These are phyloP conservation scores for Guillardia theta DNA, from an alignment of 78 protist genomes.

Conservation along the genomic window DNA sequence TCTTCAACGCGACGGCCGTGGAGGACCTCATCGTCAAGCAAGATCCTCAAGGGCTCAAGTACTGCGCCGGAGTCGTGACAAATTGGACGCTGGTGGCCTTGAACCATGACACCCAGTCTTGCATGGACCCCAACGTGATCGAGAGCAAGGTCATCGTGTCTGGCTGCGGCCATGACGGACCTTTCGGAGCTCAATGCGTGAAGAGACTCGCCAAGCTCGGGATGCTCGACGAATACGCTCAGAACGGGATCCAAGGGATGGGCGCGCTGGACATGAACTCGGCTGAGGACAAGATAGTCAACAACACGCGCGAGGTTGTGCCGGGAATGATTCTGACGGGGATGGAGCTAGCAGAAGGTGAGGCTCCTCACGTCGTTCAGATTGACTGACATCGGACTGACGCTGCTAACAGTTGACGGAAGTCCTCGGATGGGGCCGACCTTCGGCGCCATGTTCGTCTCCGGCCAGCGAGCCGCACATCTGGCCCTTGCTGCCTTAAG, in stretches of 20 bases:
- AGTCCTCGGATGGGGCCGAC: too few relatives aligned
- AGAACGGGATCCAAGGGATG: conserved; percentile 44
- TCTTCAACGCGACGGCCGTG: conserved; percentile 48
- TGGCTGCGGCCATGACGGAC: conserved; percentile 46
- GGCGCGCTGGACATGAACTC: background rate
- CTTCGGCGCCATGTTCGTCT: too few relatives aligned
- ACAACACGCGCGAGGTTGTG: conserved; percentile 33
- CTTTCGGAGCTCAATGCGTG: conserved; percentile 28
- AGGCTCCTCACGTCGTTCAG: too few relatives aligned
- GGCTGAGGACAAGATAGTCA: conserved; percentile 28
- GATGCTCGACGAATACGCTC: background rate
- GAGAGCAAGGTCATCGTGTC: conserved; percentile 45
- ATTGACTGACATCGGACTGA: too few relatives aligned
- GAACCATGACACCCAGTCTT: conserved; percentile 40
- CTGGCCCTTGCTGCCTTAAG: too few relatives aligned
- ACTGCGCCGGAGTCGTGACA: conserved; percentile 38
- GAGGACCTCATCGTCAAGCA: conserved; percentile 42
- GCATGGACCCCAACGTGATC: conserved; percentile 54
- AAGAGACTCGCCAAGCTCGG: conserved; percentile 26
- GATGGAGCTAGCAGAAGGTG: conserved; percentile 53
- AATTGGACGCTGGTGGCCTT: conserved; percentile 45
- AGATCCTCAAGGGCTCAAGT: background rate
- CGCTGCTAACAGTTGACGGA: too few relatives aligned
- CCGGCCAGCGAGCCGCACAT: too few relatives aligned
- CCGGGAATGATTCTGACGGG: conserved; percentile 42